Evolutionary conservation across 2,329 filamentous ascomycete species (phyloP).

Genomic region (Cladosporium oxysporum): DNA sequence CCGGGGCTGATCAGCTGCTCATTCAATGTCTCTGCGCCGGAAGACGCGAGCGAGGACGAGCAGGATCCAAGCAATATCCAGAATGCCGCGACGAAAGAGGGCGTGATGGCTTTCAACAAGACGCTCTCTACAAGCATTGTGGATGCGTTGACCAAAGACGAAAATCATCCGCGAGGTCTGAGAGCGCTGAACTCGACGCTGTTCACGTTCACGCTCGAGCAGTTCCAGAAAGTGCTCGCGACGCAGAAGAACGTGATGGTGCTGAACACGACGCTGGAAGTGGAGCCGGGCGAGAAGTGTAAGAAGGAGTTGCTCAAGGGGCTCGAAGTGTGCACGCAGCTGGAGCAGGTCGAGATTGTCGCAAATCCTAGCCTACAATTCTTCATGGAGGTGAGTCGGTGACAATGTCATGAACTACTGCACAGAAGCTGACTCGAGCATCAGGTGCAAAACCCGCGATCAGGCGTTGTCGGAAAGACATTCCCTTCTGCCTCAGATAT

Average conservation of each 20-base stretch:
- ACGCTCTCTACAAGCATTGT: conserved; percentile 33
- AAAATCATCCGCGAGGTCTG: conserved; percentile 37
- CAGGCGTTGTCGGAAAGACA: conserved; percentile 33
- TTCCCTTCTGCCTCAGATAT: conserved; percentile 41
- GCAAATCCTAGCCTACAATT: conserved; percentile 42
- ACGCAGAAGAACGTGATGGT: conserved; percentile 43
- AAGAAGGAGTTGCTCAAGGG: conserved; percentile 39
- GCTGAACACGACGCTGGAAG: conserved; percentile 40
- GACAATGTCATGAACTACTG: neutral
- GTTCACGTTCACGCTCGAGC: conserved; percentile 41
- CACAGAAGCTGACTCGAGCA: neutral
- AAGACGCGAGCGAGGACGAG: conserved; percentile 32
- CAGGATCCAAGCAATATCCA: conserved; percentile 33
- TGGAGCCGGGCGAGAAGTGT: conserved; percentile 39
- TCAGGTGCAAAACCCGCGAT: conserved; percentile 34
- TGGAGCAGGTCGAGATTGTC: conserved; percentile 45
- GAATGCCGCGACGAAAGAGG: conserved; percentile 33
- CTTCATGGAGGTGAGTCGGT: conserved; percentile 40
- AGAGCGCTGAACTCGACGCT: conserved; percentile 45
- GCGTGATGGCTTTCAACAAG: conserved; percentile 41
- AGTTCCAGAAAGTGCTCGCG: conserved; percentile 40
- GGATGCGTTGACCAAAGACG: conserved; percentile 38
- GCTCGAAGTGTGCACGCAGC: conserved; percentile 33
- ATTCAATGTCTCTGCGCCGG: conserved; percentile 42
- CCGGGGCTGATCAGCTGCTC: conserved; percentile 42